phyloP scores from a whole-genome alignment of 345 rosid genomes.

The Turritis glabra region DNA sequence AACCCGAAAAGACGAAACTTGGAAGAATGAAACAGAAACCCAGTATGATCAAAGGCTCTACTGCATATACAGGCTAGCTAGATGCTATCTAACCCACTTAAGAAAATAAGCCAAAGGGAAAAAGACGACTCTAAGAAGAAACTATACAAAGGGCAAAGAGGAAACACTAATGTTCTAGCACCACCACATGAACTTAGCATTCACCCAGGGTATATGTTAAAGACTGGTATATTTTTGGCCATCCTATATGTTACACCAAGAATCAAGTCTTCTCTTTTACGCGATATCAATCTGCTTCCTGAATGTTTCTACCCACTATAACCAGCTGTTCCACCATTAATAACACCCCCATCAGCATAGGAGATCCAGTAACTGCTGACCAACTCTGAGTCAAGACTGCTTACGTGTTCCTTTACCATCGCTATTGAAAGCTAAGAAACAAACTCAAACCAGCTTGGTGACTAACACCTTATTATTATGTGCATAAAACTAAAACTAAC shows the following conservation, averaged over 20 bases:
- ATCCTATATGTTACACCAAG: slow-evolving; percentile 35
- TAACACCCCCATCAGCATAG: slow-evolving; percentile 21
- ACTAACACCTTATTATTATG: slow-evolving; percentile 54
- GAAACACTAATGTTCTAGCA: slow-evolving; percentile 16
- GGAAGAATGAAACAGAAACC: slow-evolving; percentile 13
- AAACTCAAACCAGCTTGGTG: slow-evolving; percentile 41
- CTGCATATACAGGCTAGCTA: slow-evolving; percentile 42
- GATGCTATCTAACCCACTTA: slow-evolving; percentile 39
- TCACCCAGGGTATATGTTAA: slow-evolving; percentile 35
- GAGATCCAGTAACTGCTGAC: slow-evolving; percentile 41
- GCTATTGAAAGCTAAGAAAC: slow-evolving; percentile 37
- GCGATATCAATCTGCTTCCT: slow-evolving; percentile 21
- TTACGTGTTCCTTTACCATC: slow-evolving; percentile 35
- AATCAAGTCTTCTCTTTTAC: slow-evolving; percentile 32
- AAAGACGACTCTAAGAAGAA: slow-evolving; percentile 34
- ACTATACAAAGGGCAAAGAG: slow-evolving; percentile 35
- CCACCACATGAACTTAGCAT: slow-evolving; percentile 26
- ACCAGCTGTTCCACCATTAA: slow-evolving; percentile 19
- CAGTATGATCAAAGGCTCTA: slow-evolving; percentile 35
- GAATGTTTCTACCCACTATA: slow-evolving; percentile 17
- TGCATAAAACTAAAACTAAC: slow-evolving; percentile 54
- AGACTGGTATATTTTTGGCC: slow-evolving; percentile 26
- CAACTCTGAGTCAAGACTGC: slow-evolving; percentile 41
- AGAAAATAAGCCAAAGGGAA: slow-evolving; percentile 26
- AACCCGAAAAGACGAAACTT: slow-evolving; percentile 12